A percentile compares a stretch with the other conserved stretches of the same genome.
phyloP scores from a whole-genome alignment of 1,284 basidiomycete genomes.

The Farysia itapuensis region DNA sequence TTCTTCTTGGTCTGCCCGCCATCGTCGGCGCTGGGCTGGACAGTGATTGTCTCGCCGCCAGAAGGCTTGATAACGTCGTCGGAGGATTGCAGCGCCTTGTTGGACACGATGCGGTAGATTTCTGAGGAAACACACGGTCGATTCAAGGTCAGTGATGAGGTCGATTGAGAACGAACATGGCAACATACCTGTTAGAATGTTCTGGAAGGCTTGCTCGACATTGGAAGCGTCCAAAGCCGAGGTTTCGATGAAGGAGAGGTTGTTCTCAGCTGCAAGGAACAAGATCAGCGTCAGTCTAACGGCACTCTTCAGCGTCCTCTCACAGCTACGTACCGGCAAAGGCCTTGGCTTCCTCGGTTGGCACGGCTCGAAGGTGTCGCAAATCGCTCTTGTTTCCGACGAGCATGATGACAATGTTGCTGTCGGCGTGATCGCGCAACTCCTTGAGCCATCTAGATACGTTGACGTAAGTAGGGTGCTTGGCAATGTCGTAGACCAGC shows the following conservation, averaged over 20 bases:
- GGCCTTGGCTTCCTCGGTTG: conserved; percentile 70
- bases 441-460: conserved; percentile 99
- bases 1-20: conserved; percentile 58
- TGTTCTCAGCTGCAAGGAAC: conserved; percentile 75
- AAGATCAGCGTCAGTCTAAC: too few relatives aligned
- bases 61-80: conserved; percentile 59
- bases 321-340: conserved; percentile 54
- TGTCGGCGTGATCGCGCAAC: conserved; percentile 68
- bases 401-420: conserved; percentile 64
- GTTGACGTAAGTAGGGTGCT: conserved; percentile 93
- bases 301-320: too few relatives aligned
- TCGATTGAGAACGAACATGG: too few relatives aligned
- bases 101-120: conserved; percentile 60
- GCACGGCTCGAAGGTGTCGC: conserved; percentile 92
- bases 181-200: conserved; percentile 81
- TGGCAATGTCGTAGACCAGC: conserved; percentile 64
- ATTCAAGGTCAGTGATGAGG: background rate
- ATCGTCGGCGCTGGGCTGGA: conserved; percentile 57
- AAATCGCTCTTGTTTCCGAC: conserved; percentile 86
- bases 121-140: conserved; percentile 28
- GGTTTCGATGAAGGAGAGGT: conserved; percentile 87
- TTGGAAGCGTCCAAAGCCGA: conserved; percentile 99
- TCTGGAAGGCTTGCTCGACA: conserved; percentile 91
- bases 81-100: conserved; percentile 59
- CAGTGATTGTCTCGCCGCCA: conserved; percentile 60